Evolutionary conservation across 306 rosid species (phyloP).

Genomic region (Carpinus viminea): DNA sequence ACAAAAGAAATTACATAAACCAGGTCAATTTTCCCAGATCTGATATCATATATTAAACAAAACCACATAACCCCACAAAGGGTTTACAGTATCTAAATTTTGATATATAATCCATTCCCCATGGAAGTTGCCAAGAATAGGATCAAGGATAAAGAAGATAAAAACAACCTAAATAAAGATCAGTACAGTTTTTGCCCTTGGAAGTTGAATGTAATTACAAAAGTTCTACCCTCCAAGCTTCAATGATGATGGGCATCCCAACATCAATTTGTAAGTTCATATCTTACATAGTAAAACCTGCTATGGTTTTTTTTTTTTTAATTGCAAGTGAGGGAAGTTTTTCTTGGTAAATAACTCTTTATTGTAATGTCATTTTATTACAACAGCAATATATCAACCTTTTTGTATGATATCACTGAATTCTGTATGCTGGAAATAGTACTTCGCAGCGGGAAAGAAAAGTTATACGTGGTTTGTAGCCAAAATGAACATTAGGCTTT

Average conservation of each 20-base stretch:
- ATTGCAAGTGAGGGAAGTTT: conserved; percentile 14
- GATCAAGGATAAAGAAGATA: not conserved
- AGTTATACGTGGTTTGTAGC: not conserved
- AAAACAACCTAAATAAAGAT: not conserved
- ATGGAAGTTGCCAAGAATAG: not conserved
- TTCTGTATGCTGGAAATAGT: not conserved
- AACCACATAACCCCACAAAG: not conserved
- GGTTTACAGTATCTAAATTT: not conserved
- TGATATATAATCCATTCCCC: not conserved
- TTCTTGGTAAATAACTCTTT: not conserved
- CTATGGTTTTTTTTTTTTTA: not conserved
- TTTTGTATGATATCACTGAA: not conserved
- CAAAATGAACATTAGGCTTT: not conserved
- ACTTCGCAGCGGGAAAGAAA: not conserved
- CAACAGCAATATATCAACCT: not conserved
- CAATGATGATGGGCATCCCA: not conserved
- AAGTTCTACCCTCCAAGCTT: not conserved
- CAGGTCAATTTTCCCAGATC: not conserved
- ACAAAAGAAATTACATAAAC: not conserved
- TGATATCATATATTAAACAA: not conserved
- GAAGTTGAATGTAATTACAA: not conserved
- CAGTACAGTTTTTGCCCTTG: not conserved
- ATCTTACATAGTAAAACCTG: not conserved
- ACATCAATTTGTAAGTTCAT: not conserved
- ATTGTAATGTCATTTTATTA: not conserved